Evolutionary conservation across 2,329 filamentous ascomycete species (phyloP).

Genomic region (Aspergillus persii): DNA sequence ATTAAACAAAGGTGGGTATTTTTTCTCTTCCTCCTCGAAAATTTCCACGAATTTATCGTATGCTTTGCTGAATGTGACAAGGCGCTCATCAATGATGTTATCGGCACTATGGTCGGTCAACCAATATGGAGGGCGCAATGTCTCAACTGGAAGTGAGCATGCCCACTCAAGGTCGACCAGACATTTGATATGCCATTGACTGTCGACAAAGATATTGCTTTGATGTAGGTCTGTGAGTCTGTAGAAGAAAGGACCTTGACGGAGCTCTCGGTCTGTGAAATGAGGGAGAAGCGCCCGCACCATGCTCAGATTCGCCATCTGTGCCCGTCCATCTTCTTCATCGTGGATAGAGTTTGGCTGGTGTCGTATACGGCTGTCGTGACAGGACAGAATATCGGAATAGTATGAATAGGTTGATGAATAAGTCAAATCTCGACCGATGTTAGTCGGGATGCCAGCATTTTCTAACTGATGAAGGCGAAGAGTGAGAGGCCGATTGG

Average conservation of each 20-base stretch:
- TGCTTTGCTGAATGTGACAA: slow-evolving; percentile 4
- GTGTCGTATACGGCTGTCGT: slow-evolving; percentile 35
- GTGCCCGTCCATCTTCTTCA: slow-evolving; percentile 27
- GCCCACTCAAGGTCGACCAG: slow-evolving; percentile 28
- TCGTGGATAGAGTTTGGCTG: slow-evolving; percentile 35
- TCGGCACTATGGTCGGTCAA: slow-evolving; percentile 16
- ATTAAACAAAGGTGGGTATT: no score
- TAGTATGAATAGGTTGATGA: slow-evolving; percentile 21
- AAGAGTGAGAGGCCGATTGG: slow-evolving; percentile 16
- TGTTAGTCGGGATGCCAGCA: slow-evolving; percentile 22
- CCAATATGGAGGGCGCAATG: slow-evolving; percentile 28
- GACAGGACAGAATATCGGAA: slow-evolving; percentile 26
- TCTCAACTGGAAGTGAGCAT: slow-evolving; percentile 24
- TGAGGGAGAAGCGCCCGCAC: slow-evolving; percentile 20
- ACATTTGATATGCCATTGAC: slow-evolving; percentile 25
- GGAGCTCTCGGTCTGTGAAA: background rate
- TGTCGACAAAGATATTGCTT: slow-evolving; percentile 32
- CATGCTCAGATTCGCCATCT: slow-evolving; percentile 30
- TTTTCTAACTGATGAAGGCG: slow-evolving; percentile 24
- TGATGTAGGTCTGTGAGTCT: slow-evolving; percentile 37
- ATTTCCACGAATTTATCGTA: slow-evolving; percentile 7
- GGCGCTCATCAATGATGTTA: no score
- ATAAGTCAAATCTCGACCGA: slow-evolving; percentile 22
- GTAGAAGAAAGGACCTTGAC: background rate
- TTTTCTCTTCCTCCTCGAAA: background rate